Base-by-base conservation (phyloP, 768 basidiomycete species). In the Thelephora ganbajun region DNA sequence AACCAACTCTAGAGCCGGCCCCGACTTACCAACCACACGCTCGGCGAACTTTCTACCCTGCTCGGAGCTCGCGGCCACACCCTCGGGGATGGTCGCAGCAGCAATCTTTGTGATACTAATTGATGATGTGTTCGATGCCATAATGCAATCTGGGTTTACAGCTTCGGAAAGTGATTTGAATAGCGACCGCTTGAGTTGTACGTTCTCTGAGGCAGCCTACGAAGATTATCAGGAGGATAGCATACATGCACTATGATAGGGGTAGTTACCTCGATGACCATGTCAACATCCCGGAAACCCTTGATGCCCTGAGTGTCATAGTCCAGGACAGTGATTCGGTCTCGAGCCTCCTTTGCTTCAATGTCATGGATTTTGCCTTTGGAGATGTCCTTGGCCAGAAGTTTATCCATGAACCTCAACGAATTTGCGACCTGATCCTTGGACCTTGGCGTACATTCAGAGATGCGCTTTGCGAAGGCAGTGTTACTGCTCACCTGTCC, bases 21-120 rank as follows among this genome's bases (percentile, higher is more conserved):
- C 6, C 22, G 20, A 50, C 77, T 49, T 55, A 86, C 86, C 91
- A 45, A 96, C 87, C 35, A 92, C 89, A 42, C 90, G 73, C 41
- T 77, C 69, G 3, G 91, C 75, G 49, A 69, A 75, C 51, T 64
- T 66, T 61, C 72, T 76, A 6, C 83, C 87, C 54, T 73, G 70
- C 33, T 73, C 75, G 52, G 78, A 82, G 6, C 80, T 69, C 14
- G 80, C 66, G 47, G 67, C 68, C 36, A 70, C 59, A 20, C 78
- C 77, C 45, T 70, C 63, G 0, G 79, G 77, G 16, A 91, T 64
- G 6, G 84, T 81, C 26, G 86, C 69, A 6, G 83, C 83, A 0
- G 93, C 92, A 46, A 97, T 88, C 67, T 93, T 93, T 18, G 92
- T 92, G 41, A 98, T 81, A 53, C 85, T 89, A 53, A 97, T 97